Percentiles rank a stretch among this genome's conserved stretches.
phyloP scores from a whole-genome alignment of 306 rosid genomes.

The Gleditsia sinensis region DNA sequence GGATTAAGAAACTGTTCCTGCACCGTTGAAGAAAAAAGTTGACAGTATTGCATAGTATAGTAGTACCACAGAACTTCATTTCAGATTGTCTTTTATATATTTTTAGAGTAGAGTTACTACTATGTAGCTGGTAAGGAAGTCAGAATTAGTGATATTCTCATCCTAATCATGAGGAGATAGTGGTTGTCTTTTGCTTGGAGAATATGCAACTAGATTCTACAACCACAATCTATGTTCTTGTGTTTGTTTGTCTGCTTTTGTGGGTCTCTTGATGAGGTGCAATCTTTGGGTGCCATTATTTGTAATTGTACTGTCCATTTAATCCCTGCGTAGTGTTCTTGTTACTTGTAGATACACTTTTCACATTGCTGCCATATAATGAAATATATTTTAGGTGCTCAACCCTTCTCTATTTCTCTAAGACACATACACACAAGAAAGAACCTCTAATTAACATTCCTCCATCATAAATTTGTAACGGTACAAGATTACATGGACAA shows the following conservation, averaged over 20 bases:
- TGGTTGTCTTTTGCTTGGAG: background rate
- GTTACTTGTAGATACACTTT: background rate
- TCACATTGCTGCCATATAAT: background rate
- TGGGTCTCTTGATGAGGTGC: background rate
- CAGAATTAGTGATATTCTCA: background rate
- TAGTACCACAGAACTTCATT: background rate
- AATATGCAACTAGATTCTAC: background rate
- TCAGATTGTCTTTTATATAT: background rate
- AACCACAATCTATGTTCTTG: background rate
- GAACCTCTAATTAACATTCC: background rate
- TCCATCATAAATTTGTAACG: conserved; percentile 19
- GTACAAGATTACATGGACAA: conserved; percentile 26
- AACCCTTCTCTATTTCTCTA: conserved; percentile 15
- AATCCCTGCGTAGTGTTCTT: background rate
- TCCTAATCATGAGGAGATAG: background rate
- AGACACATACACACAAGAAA: background rate
- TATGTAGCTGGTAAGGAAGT: background rate
- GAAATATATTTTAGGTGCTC: conserved; percentile 4
- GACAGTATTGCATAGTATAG: conserved; percentile 6
- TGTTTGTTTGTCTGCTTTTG: background rate
- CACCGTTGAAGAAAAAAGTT: conserved; percentile 25
- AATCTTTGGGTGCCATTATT: background rate
- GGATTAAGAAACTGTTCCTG: conserved; percentile 32
- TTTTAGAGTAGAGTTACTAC: background rate
- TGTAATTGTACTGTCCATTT: background rate